Evolutionary conservation across 306 rosid genomes (phyloP).

Genomic region (Quercus alba): DNA sequence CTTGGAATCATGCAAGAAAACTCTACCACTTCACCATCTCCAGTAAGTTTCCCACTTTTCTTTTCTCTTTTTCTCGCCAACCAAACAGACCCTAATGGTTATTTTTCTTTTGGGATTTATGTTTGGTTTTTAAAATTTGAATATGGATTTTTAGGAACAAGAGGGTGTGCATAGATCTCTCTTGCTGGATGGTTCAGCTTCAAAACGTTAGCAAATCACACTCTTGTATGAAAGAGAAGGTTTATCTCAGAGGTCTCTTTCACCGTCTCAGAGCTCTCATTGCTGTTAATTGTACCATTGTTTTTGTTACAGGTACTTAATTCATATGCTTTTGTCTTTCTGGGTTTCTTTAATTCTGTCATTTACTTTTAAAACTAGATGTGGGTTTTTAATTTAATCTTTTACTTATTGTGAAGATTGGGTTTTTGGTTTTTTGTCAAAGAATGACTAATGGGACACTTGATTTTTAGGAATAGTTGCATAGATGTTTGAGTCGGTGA

Average conservation of each 20-base stretch:
- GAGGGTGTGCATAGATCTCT: conserved; percentile 76
- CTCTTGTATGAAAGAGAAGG: conserved; percentile 45
- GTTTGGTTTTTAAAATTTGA: background rate
- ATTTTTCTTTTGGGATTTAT: background rate
- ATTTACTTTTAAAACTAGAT: background rate
- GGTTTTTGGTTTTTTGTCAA: background rate
- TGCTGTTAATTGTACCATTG: conserved; percentile 64
- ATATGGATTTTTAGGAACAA: conserved; percentile 58
- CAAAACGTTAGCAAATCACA: conserved; percentile 58
- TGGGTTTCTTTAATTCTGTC: background rate
- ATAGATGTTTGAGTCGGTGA: background rate
- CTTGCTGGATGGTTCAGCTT: conserved; percentile 88
- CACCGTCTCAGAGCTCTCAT: conserved; percentile 80
- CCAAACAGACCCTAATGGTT: background rate
- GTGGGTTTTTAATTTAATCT: background rate
- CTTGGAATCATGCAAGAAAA: conserved; percentile 86
- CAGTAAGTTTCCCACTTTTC: conserved; percentile 31
- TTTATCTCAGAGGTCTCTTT: conserved; percentile 66
- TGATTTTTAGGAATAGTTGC: background rate
- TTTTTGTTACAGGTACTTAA: conserved; percentile 61
- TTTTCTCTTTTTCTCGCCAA: background rate
- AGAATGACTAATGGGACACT: background rate
- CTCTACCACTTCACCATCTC: conserved; percentile 67
- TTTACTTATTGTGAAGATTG: conserved; percentile 5
- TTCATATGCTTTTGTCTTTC: background rate